Evolutionary conservation across 257 asterid species (phyloP).

Genomic region (Petrea volubilis): DNA sequence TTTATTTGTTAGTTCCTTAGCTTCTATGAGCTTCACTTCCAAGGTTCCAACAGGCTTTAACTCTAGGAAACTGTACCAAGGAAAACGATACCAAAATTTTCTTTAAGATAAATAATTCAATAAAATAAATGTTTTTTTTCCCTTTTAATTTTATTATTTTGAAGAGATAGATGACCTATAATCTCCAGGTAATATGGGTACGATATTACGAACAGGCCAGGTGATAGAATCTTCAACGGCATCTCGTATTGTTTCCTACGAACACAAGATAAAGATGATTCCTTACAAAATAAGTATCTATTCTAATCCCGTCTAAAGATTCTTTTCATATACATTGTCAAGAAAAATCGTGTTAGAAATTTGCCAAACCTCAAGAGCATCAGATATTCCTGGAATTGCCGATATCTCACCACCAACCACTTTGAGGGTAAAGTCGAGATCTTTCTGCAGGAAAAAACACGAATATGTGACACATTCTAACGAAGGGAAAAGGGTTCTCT

Average conservation of each 20-base stretch:
- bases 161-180: constrained; percentile 53
- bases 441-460: constrained; percentile 54
- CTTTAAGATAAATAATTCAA: neutral
- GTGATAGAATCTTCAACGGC: constrained; percentile 93
- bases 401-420: constrained; percentile 87
- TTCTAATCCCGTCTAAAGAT: no score
- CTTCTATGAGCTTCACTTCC: constrained; percentile 96
- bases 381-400: constrained; percentile 88
- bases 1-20: constrained; percentile 73
- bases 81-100: neutral
- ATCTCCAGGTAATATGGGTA: constrained; percentile 95
- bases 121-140: neutral
- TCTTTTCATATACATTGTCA: neutral
- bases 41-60: constrained; percentile 77
- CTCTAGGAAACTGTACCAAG: constrained; percentile 66
- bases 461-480: neutral
- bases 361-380: constrained; percentile 80
- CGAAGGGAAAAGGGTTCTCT: neutral
- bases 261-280: neutral
- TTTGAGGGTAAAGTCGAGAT: constrained; percentile 81
- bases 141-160: neutral
- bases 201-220: constrained; percentile 92
- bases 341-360: neutral
- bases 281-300: neutral
- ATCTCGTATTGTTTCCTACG: constrained; percentile 78